A percentile compares a stretch with the other conserved stretches of the same genome.
Conservation (phyloP, 371 early-diverging fungal species). For the Lichtheimia ramosa region DNA sequence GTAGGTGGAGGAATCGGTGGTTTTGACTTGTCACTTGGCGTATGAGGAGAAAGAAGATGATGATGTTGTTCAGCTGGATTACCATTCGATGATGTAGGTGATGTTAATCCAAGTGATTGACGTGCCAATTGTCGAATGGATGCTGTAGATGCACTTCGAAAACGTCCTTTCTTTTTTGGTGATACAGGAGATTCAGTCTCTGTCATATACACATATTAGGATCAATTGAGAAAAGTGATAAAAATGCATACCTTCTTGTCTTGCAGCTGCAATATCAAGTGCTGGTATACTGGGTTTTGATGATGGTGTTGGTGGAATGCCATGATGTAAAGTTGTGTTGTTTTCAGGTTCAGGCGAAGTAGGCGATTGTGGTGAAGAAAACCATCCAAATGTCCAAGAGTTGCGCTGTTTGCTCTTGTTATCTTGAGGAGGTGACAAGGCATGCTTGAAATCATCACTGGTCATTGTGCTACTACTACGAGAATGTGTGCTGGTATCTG, state of each 20-base stretch:
- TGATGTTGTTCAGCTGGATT: slow-evolving; percentile 1
- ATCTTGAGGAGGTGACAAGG: neutral
- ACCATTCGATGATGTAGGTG: neutral
- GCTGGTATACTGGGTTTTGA: neutral
- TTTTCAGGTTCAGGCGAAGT: slow-evolving; percentile 6
- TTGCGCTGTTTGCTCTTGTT: neutral
- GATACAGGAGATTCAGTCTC: neutral
- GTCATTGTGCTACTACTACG: no score
- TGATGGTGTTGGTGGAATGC: neutral
- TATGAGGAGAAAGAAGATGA: neutral
- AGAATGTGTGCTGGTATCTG: neutral
- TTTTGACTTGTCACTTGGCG: neutral
- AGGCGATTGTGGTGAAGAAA: neutral
- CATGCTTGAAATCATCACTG: no score
- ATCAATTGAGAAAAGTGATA: neutral
- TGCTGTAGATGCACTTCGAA: slow-evolving; percentile 17
- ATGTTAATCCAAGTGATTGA: slow-evolving; percentile 7
- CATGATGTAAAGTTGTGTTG: neutral
- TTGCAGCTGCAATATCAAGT: neutral
- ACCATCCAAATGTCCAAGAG: slow-evolving; percentile 13
- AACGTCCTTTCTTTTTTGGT: slow-evolving; percentile 12
- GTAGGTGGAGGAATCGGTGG: neutral
- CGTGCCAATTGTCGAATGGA: slow-evolving; percentile 11
- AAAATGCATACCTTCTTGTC: neutral
- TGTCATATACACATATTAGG: neutral